Percentiles rank a stretch among this genome's conserved stretches.
Conservation (phyloP, 768 basidiomycete genomes). For the Sarcodon aspratus region DNA sequence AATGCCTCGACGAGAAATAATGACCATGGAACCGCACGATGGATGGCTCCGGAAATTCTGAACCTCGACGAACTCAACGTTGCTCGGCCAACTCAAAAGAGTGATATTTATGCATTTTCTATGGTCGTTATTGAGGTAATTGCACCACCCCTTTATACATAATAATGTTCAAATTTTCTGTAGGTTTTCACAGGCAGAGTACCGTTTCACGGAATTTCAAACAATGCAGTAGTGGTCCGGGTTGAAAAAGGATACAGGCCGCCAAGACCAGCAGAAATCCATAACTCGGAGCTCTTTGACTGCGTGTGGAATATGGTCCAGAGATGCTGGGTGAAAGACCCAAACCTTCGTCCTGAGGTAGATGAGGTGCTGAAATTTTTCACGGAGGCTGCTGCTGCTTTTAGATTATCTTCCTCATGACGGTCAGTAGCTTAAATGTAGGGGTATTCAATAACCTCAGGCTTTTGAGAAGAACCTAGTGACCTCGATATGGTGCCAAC, state of each 20-base stretch:
- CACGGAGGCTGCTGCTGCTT: too few species aligned
- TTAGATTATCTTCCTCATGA: too few species aligned
- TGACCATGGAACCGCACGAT: background rate
- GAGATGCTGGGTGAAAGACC: background rate
- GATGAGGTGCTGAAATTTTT: background rate
- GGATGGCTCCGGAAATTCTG: constrained; percentile 4
- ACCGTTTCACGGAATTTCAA: background rate
- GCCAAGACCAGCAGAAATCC: background rate
- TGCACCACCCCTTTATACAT: too few species aligned
- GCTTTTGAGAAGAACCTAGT: too few species aligned
- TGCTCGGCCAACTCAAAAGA: background rate
- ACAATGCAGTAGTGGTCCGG: background rate
- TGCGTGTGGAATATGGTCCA: background rate
- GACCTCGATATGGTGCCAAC: too few species aligned
- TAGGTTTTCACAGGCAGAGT: background rate
- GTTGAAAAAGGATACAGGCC: background rate
- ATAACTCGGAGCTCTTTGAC: background rate
- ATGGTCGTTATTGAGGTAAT: background rate
- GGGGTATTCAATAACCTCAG: too few species aligned
- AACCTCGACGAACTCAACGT: background rate
- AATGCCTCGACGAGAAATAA: background rate
- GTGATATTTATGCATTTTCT: background rate
- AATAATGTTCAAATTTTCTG: too few species aligned
- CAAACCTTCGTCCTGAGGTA: background rate
- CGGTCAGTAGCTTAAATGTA: too few species aligned